Base-by-base conservation (phyloP, 164 flowering plant species). In the Aristolochia fimbriata region DNA sequence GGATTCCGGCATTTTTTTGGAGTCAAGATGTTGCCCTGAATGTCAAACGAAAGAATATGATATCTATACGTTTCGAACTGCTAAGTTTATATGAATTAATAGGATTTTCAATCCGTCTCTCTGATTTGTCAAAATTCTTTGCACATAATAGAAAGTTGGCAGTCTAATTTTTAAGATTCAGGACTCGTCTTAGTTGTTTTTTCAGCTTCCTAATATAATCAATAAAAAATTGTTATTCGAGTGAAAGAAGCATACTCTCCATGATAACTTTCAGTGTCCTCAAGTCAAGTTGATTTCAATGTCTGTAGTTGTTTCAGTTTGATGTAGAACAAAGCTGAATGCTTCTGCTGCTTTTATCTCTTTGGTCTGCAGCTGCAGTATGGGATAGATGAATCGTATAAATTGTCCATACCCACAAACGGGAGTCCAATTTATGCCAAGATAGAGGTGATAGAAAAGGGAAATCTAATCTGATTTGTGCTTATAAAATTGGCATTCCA, bases 361-460 rank as follows among this genome's bases (percentile, higher is more conserved):
- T 53, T 56, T 54, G 57, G 5, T 48, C 16, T 79, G 80, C 91
- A 90, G 97, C 70, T 87, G 54, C 87, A 85, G 56, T 81, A 74
- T 71, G 93, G 91, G 21, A 61, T 78, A 24, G 93, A 90, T 59
- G 97, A 90, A 71, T 84, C 97, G 2, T 87, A 90, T 80, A 75
- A 71, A 60, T 66, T 90, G 64, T 59, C 67, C 12, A 65, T 90
- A 45, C 81, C 88, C 24, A 61, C 76, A 17, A 55, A 72, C 2
- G 82, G 78, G 43, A 77, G 74, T 17, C 76, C 80, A 24, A 67
- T 59, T 33, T 83, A 74, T 74, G 96, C 81, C 27, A 72, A 71
- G 64, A 61, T 90, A 46, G 78, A 85, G 87, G 93, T 84, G 55
- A 46, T 70, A 59, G 8, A 48, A 1, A 37, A 55, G 62, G 54